Percentiles rank a stretch among this genome's conserved stretches.
These are phyloP conservation scores for Quercus berberidifolia DNA, from an alignment of 306 rosid genomes.

Conservation along the genomic window DNA sequence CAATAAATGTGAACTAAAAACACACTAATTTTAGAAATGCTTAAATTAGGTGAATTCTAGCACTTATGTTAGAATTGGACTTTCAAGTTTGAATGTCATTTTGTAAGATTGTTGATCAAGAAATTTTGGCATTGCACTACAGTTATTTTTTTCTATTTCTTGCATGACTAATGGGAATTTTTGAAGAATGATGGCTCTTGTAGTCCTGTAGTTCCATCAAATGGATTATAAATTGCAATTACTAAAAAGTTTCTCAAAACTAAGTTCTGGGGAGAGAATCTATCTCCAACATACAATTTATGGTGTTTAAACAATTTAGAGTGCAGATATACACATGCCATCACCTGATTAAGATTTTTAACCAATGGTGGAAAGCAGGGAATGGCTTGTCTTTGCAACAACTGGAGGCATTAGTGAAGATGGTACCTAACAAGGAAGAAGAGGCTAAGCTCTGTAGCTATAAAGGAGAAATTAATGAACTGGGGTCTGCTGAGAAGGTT, in stretches of 20 bases:
- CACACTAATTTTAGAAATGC: not conserved
- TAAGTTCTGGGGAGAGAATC: no score
- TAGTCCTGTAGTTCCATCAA: no score
- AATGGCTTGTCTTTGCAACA: slow-evolving; percentile 67
- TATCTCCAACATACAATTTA: no score
- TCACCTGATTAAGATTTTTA: not conserved
- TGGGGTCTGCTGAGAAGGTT: slow-evolving; percentile 85
- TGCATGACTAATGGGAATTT: no score
- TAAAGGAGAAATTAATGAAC: slow-evolving; percentile 72
- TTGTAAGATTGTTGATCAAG: no score
- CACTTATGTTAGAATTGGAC: not conserved
- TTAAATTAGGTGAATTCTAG: not conserved
- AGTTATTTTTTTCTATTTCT: no score
- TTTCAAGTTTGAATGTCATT: no score
- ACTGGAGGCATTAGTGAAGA: slow-evolving; percentile 84
- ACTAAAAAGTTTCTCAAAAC: no score
- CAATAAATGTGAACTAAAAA: not conserved
- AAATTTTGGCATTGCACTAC: no score
- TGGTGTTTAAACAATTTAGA: no score
- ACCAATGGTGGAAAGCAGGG: slow-evolving; percentile 47
- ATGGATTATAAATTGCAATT: no score
- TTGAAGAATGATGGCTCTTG: no score
- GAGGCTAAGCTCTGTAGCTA: slow-evolving; percentile 64
- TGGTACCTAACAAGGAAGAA: slow-evolving; percentile 89
- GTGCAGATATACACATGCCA: not conserved